Evolutionary conservation across 2,329 filamentous ascomycete species (phyloP).

Genomic region (Penicillium concentricum): DNA sequence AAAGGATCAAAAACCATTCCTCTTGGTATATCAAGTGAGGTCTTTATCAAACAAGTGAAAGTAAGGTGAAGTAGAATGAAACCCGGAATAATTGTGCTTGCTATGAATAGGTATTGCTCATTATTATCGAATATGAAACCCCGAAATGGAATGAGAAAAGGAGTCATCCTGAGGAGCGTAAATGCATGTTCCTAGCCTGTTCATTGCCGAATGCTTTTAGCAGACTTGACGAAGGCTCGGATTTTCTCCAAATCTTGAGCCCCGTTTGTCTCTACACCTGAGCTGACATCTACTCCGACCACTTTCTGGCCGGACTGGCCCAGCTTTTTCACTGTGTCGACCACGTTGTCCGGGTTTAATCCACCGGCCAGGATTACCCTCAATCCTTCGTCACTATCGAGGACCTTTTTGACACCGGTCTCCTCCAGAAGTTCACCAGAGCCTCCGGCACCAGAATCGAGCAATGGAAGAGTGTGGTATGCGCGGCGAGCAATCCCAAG

Average conservation of each 20-base stretch:
- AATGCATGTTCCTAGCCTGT: background rate
- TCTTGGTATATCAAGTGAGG: background rate
- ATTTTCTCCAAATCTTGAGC: slow-evolving; percentile 81
- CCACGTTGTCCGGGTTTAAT: slow-evolving; percentile 75
- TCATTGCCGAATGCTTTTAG: slow-evolving; percentile 54
- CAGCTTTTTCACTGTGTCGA: slow-evolving; percentile 61
- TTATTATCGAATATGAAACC: background rate
- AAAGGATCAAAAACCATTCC: background rate
- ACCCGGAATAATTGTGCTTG: background rate
- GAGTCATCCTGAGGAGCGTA: slow-evolving; percentile 4
- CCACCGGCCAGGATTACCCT: slow-evolving; percentile 82
- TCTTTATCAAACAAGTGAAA: background rate
- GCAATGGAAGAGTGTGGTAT: slow-evolving; percentile 77
- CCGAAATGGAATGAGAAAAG: background rate
- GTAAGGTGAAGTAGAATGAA: background rate
- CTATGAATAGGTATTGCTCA: background rate
- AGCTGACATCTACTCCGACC: slow-evolving; percentile 87
- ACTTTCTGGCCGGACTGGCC: slow-evolving; percentile 63
- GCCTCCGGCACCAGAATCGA: slow-evolving; percentile 82
- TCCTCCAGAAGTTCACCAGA: slow-evolving; percentile 77
- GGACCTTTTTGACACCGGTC: slow-evolving; percentile 63
- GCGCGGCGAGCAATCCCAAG: slow-evolving; percentile 70
- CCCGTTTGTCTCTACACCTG: slow-evolving; percentile 83
- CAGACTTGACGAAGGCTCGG: slow-evolving; percentile 71
- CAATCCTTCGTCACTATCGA: slow-evolving; percentile 69